These are phyloP conservation scores for Hevea brasiliensis DNA, from an alignment of 345 rosid species.

Conservation along the genomic window DNA sequence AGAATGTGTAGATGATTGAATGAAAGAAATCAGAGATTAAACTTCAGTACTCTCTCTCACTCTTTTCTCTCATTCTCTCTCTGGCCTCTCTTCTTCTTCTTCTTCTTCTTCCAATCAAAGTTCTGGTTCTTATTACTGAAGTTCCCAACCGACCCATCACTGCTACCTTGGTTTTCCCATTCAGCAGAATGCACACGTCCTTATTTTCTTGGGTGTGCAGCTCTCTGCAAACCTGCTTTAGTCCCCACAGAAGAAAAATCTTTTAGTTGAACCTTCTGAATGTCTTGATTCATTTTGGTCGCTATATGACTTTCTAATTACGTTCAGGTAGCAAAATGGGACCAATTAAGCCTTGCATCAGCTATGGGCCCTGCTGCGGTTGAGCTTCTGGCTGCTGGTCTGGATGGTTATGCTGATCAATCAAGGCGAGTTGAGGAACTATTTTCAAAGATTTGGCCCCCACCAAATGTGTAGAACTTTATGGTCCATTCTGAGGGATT, in stretches of 20 bases:
- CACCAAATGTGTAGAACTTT: slow-evolving; percentile 70
- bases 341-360: slow-evolving; percentile 76
- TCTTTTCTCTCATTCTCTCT: no score
- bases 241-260: no score
- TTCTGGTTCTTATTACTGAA: no score
- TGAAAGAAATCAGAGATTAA: no score
- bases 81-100: no score
- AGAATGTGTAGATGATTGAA: no score
- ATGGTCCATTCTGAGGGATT: not conserved
- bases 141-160: no score
- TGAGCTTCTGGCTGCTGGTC: slow-evolving; percentile 78
- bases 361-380: slow-evolving; percentile 93
- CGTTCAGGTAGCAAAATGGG: slow-evolving; percentile 73
- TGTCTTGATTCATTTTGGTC: no score
- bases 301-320: not conserved
- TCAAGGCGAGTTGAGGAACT: slow-evolving; percentile 72
- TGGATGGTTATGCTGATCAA: slow-evolving; percentile 76
- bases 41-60: no score
- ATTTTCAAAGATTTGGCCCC: slow-evolving; percentile 94
- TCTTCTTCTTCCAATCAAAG: no score
- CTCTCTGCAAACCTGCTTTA: not conserved
- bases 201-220: not conserved
- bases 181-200: not conserved
- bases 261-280: no score
- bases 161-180: not conserved